A percentile compares a stretch with the other conserved stretches of the same genome.
Conservation (phyloP, 2,329 filamentous ascomycete genomes). For the Emmonsia crescens region DNA sequence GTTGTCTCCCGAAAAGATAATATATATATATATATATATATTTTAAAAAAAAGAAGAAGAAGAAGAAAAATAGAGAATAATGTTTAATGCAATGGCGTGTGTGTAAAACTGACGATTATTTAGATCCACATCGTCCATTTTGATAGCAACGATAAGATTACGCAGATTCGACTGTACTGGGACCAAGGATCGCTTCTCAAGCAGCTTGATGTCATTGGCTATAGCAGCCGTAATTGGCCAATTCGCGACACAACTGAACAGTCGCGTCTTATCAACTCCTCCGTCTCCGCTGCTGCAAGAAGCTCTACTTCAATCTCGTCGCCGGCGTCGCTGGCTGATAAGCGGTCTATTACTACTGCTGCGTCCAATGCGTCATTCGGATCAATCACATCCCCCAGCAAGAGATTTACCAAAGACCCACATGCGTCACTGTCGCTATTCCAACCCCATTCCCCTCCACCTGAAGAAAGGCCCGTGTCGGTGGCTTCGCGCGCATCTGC, state of each 20-base stretch:
- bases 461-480: conserved; percentile 43
- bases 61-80: neutral
- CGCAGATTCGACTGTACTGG: conserved; percentile 83
- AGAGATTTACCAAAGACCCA: conserved; percentile 34
- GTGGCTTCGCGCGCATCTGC: conserved; percentile 54
- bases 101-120: conserved; percentile 2
- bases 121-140: conserved; percentile 86
- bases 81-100: neutral
- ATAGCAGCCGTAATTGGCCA: conserved; percentile 85
- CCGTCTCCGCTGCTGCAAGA: conserved; percentile 28
- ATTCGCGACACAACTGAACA: conserved; percentile 82
- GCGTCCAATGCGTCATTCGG: conserved; percentile 1
- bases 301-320: conserved; percentile 12
- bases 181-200: conserved; percentile 90
- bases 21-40: neutral
- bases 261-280: conserved; percentile 58
- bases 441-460: conserved; percentile 49
- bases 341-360: conserved; percentile 5
- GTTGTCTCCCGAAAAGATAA: neutral
- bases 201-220: conserved; percentile 86
- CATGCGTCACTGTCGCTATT: conserved; percentile 63
- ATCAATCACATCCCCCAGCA: conserved; percentile 24
- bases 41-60: neutral
- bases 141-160: conserved; percentile 63
- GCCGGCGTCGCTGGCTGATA: conserved; percentile 14